Evolutionary conservation across 2,329 filamentous ascomycete genomes (phyloP).

Genomic region (Cryphonectria japonica): DNA sequence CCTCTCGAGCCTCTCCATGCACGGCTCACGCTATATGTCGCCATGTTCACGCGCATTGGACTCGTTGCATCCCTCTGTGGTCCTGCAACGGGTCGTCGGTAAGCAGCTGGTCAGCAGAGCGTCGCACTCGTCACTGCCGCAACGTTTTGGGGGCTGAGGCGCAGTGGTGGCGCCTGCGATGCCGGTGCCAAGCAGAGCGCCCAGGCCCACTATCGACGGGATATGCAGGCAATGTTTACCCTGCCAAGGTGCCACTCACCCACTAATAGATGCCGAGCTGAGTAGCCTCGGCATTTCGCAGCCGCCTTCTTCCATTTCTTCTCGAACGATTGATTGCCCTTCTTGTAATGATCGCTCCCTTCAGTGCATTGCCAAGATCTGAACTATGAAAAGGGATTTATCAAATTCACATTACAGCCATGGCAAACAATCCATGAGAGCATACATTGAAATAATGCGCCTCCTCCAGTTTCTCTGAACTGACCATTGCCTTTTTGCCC

Average conservation of each 20-base stretch:
- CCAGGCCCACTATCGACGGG: neutral
- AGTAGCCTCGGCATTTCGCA: neutral
- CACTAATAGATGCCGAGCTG: neutral
- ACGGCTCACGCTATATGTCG: constrained; percentile 3
- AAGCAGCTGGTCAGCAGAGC: neutral
- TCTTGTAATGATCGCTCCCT: neutral
- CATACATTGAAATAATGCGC: neutral
- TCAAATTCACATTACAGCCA: too few species aligned
- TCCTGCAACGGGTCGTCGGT: neutral
- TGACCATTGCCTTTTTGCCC: neutral
- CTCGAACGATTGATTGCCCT: neutral
- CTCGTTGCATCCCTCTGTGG: neutral
- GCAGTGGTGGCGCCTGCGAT: neutral
- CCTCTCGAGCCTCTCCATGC: constrained; percentile 1
- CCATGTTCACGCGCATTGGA: constrained; percentile 15
- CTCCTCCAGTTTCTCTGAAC: too few species aligned
- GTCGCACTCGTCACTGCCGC: neutral
- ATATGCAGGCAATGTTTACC: neutral
- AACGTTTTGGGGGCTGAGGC: neutral
- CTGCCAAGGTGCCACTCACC: neutral
- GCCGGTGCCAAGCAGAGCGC: neutral
- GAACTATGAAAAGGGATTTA: too few species aligned
- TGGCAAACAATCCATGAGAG: too few species aligned
- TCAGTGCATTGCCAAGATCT: neutral
- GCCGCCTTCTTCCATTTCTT: neutral